Percentiles rank a stretch among this genome's conserved stretches.
phyloP scores from a whole-genome alignment of 305 asterid species.

The Fraxinus velutina region DNA sequence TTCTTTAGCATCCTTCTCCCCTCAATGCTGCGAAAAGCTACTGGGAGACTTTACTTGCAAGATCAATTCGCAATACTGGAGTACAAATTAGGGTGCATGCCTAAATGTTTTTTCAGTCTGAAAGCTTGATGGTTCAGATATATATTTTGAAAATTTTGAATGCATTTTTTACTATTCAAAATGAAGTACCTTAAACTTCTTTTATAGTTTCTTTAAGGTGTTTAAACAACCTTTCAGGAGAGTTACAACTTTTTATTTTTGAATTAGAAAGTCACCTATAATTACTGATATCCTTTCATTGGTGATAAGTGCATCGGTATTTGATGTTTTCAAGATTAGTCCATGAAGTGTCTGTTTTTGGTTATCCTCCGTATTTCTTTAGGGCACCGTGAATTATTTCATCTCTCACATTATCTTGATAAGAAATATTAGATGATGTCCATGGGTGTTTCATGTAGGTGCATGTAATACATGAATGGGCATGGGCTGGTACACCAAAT shows the following conservation, averaged over 20 bases:
- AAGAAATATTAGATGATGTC: conserved; percentile 16
- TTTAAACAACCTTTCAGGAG: background rate
- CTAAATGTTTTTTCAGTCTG: background rate
- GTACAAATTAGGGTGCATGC: background rate
- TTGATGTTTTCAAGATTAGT: background rate
- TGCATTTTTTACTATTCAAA: background rate
- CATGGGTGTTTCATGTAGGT: conserved; percentile 45
- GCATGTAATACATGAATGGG: conserved; percentile 92
- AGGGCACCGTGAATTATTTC: background rate
- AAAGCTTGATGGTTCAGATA: background rate
- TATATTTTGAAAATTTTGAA: background rate
- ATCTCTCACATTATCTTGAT: background rate
- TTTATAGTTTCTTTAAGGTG: background rate
- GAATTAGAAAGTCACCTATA: background rate
- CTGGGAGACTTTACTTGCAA: background rate
- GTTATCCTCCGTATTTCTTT: background rate
- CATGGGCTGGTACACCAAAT: conserved; percentile 99
- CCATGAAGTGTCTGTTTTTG: background rate
- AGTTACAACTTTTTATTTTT: background rate
- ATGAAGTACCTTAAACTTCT: background rate
- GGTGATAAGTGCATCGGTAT: background rate
- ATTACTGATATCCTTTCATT: background rate
- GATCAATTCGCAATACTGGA: background rate
- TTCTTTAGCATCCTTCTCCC: background rate
- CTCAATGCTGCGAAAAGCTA: background rate